Evolutionary conservation across 139 green algal species (phyloP).

Genomic region (Coccomyxa sp.): DNA sequence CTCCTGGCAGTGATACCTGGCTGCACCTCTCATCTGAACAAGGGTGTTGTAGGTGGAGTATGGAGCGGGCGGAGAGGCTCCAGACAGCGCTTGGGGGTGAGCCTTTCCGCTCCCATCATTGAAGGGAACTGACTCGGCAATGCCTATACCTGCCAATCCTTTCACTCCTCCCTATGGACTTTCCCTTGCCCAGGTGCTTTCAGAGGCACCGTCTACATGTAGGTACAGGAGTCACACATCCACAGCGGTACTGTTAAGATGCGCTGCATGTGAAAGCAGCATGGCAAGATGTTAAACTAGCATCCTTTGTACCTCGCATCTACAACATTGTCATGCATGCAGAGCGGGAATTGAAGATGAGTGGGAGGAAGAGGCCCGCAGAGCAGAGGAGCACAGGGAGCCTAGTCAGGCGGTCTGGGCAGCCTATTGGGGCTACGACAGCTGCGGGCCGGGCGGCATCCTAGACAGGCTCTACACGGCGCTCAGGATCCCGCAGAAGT

Average conservation of each 20-base stretch:
- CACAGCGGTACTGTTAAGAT: no score
- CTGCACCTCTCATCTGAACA: neutral
- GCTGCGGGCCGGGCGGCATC: constrained; percentile 34
- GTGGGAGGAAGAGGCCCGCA: neutral
- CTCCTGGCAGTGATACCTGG: neutral
- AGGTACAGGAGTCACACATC: no score
- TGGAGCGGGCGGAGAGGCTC: neutral
- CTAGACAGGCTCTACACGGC: constrained; percentile 40
- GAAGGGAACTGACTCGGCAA: no score
- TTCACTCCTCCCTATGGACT: no score
- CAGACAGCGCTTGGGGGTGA: neutral
- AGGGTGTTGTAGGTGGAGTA: neutral
- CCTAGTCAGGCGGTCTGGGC: constrained; percentile 16
- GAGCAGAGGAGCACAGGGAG: neutral
- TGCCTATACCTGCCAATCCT: no score
- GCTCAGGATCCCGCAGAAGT: constrained; percentile 15
- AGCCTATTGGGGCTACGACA: constrained; percentile 70
- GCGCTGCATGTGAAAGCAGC: no score
- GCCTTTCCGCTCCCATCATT: neutral
- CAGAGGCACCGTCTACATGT: neutral
- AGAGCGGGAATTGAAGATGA: constrained; percentile 1
- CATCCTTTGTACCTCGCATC: neutral
- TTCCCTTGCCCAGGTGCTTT: neutral
- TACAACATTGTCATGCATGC: neutral
- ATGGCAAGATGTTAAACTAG: no score